A percentile compares a stretch with the other conserved stretches of the same genome.
Evolutionary conservation across 202 grass and related monocot species (phyloP).

Genomic region (Eragrostis tef): DNA sequence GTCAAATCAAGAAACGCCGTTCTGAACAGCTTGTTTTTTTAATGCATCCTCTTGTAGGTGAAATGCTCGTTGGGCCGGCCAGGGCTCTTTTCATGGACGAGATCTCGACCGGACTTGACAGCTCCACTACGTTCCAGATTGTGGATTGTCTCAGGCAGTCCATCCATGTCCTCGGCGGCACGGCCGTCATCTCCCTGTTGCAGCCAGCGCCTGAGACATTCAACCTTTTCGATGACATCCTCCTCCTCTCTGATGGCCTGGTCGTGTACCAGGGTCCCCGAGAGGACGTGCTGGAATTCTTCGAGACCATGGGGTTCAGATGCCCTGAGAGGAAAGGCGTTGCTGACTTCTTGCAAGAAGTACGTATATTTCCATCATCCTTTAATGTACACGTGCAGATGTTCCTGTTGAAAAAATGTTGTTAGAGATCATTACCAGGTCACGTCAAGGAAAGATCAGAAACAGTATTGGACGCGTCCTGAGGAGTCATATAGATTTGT

Average conservation of each 20-base stretch:
- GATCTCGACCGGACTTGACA: too few species aligned
- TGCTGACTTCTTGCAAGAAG: slow-evolving; percentile 86
- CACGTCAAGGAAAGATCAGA: slow-evolving; percentile 83
- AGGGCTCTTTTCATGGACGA: too few species aligned
- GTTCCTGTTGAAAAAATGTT: background rate
- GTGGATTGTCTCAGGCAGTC: too few species aligned
- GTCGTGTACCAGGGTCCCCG: slow-evolving; percentile 86
- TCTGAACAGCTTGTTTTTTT: background rate
- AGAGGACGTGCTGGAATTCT: slow-evolving; percentile 77
- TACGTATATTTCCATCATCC: slow-evolving; percentile 21
- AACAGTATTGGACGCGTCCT: slow-evolving; percentile 61
- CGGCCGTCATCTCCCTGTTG: too few species aligned
- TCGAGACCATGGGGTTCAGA: slow-evolving; percentile 74
- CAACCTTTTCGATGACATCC: too few species aligned
- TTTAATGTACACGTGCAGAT: background rate
- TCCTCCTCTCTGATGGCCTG: slow-evolving; percentile 79
- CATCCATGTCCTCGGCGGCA: too few species aligned
- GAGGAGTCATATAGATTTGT: slow-evolving; percentile 55
- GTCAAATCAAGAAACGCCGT: background rate
- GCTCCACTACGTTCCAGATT: too few species aligned
- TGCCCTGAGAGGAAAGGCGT: slow-evolving; percentile 79
- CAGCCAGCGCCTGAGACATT: too few species aligned
- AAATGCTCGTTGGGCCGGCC: too few species aligned
- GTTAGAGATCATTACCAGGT: slow-evolving; percentile 49
- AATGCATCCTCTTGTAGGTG: too few species aligned